A percentile compares a stretch with the other conserved stretches of the same genome.
phyloP scores from a whole-genome alignment of 768 basidiomycete species.

The Rhodotorula kratochvilovae region DNA sequence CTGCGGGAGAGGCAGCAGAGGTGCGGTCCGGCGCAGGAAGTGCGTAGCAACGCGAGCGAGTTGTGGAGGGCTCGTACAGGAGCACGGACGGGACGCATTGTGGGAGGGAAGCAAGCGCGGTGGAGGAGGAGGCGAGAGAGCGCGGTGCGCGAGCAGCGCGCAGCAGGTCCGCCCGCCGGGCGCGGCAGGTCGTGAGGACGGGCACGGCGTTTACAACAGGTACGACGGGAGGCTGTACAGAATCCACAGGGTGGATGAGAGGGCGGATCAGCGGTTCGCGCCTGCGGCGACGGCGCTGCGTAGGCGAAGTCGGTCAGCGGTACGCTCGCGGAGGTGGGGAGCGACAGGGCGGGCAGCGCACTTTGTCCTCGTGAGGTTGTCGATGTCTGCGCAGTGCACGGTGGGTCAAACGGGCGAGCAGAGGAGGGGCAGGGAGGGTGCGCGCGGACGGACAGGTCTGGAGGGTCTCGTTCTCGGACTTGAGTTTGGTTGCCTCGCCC shows the following conservation, averaged over 20 bases:
- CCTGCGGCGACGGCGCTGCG: conserved; percentile 16
- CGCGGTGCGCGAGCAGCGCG: too few species aligned
- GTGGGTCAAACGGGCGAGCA: background rate
- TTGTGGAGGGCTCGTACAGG: too few species aligned
- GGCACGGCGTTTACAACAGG: too few species aligned
- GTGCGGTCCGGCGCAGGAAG: too few species aligned
- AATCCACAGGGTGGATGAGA: background rate
- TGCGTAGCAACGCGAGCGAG: too few species aligned
- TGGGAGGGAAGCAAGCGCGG: too few species aligned
- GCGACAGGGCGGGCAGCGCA: background rate
- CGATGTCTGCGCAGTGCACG: conserved; percentile 16
- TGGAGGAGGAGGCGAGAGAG: too few species aligned
- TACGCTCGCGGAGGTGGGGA: background rate
- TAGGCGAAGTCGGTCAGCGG: background rate
- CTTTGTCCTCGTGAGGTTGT: conserved; percentile 36
- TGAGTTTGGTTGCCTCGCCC: conserved; percentile 30
- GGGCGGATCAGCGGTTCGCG: background rate
- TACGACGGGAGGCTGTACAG: too few species aligned
- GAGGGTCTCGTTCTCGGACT: conserved; percentile 32
- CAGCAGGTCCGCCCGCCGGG: too few species aligned
- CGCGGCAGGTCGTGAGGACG: too few species aligned
- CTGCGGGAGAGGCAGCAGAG: too few species aligned
- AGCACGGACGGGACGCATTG: too few species aligned
- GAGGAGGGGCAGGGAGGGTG: background rate
- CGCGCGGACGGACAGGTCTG: conserved; percentile 26